These are phyloP conservation scores for carrot (Daucus carota) DNA, from an alignment of 129 eudicot species.

Conservation along the genomic window DNA sequence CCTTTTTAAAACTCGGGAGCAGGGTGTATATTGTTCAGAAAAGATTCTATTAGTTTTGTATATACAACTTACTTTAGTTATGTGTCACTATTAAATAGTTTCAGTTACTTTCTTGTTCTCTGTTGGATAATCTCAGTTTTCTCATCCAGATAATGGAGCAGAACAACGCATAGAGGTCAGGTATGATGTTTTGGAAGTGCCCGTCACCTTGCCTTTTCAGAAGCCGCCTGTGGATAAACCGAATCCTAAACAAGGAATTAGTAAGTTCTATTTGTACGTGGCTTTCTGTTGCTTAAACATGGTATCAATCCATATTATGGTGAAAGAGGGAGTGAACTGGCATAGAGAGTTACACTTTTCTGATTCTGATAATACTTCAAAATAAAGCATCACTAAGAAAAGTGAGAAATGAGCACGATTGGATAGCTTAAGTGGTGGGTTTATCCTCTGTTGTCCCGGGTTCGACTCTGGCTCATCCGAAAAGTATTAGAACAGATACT, in stretches of 20 bases:
- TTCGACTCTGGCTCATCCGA: no score
- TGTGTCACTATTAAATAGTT: no score
- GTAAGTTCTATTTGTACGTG: constrained; percentile 28
- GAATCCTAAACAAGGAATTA: constrained; percentile 95
- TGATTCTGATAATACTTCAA: not conserved
- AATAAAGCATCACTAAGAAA: not conserved
- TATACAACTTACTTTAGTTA: no score
- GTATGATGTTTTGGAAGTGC: constrained; percentile 72
- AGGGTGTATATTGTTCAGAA: no score
- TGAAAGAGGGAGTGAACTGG: not conserved
- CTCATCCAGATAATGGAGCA: constrained; percentile 50
- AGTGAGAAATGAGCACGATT: not conserved
- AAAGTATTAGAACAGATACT: no score
- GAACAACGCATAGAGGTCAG: constrained; percentile 62
- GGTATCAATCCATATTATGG: not conserved
- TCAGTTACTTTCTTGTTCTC: not conserved
- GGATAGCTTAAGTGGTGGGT: no score
- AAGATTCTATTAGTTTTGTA: no score
- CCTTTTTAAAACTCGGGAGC: no score
- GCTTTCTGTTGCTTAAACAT: constrained; percentile 7
- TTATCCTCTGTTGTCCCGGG: no score
- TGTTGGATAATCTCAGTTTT: not conserved
- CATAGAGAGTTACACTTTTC: not conserved
- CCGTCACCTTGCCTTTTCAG: constrained; percentile 80
- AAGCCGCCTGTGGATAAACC: constrained; percentile 92